Conservation (phyloP, 1,284 basidiomycete species). For the Rhodotorula sp. region DNA sequence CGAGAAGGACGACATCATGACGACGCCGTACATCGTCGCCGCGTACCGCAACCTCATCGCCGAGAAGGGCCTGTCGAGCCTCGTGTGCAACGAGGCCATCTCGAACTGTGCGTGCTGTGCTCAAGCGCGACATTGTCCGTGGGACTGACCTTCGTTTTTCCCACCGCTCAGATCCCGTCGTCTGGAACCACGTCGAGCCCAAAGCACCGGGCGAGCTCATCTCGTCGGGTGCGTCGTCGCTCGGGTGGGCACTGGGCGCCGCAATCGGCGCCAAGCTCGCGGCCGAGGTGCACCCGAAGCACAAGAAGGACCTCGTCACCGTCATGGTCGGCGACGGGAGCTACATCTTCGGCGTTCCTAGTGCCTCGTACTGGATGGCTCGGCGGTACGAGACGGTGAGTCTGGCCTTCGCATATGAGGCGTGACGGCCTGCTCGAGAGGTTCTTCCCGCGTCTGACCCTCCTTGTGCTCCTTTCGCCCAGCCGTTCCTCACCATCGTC, state of each 20-base stretch:
- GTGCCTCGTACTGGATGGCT: conserved; percentile 69
- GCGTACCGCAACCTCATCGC: conserved; percentile 54
- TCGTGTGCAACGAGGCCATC: conserved; percentile 66
- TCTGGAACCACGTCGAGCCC: conserved; percentile 32
- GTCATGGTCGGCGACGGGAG: conserved; percentile 68
- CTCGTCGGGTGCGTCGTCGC: conserved; percentile 61
- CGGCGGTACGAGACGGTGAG: conserved; percentile 65
- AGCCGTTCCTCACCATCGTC: conserved; percentile 70
- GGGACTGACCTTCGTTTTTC: neutral
- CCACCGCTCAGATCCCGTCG: neutral
- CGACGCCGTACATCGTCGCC: conserved; percentile 58
- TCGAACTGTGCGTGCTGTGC: conserved; percentile 55
- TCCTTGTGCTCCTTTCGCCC: neutral
- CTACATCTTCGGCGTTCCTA: conserved; percentile 67
- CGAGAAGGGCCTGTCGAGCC: conserved; percentile 34
- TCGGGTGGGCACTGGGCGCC: conserved; percentile 68
- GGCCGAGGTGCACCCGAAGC: conserved; percentile 45
- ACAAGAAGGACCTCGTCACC: conserved; percentile 58
- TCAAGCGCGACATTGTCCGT: neutral
- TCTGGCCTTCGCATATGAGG: conserved; percentile 10
- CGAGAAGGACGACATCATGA: conserved; percentile 37
- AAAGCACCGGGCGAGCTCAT: conserved; percentile 5
- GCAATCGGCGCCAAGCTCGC: conserved; percentile 63
- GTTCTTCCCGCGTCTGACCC: neutral
- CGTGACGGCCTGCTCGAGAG: too few relatives aligned